Percentiles rank a stretch among this genome's conserved stretches.
Evolutionary conservation across 768 basidiomycete genomes (phyloP).

Genomic region (Mycena alexandri): DNA sequence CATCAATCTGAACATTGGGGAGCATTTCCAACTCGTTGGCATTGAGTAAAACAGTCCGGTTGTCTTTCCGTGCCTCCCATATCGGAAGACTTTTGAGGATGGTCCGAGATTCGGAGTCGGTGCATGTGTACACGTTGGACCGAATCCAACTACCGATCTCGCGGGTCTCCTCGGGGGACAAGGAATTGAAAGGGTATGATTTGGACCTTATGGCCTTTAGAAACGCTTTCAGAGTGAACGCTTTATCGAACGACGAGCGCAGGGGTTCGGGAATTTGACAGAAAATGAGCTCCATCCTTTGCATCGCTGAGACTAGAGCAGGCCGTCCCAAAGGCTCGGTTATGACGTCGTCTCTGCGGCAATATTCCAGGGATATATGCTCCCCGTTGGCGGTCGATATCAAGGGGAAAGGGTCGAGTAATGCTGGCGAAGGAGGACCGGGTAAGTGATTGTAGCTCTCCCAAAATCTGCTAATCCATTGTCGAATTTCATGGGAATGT

Average conservation of each 20-base stretch:
- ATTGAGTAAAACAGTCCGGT: slow-evolving; percentile 1
- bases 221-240: slow-evolving; percentile 24
- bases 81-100: slow-evolving; percentile 29
- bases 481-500: slow-evolving; percentile 18
- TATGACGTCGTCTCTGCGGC: slow-evolving; percentile 30
- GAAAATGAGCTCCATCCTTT: slow-evolving; percentile 25
- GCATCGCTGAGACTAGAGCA: slow-evolving; percentile 29
- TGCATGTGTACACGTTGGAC: slow-evolving; percentile 2
- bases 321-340: slow-evolving; percentile 4
- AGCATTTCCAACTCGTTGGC: slow-evolving; percentile 28
- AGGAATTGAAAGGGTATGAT: slow-evolving; percentile 16
- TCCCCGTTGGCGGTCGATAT: slow-evolving; percentile 30
- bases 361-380: slow-evolving; percentile 33
- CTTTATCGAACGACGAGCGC: slow-evolving; percentile 10
- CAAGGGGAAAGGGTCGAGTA: slow-evolving; percentile 27
- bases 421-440: slow-evolving; percentile 12
- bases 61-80: slow-evolving; percentile 30
- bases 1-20: neutral
- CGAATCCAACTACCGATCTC: slow-evolving; percentile 30
- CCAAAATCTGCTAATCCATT: slow-evolving; percentile 38
- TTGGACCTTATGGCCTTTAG: slow-evolving; percentile 25
- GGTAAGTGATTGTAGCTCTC: slow-evolving; percentile 20
- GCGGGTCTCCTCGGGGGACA: slow-evolving; percentile 24
- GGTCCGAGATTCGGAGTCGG: slow-evolving; percentile 3
- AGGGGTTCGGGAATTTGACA: slow-evolving; percentile 28